Evolutionary conservation across 495 filamentous ascomycete genomes (phyloP).

Genomic region (Achaetomiella virescens): DNA sequence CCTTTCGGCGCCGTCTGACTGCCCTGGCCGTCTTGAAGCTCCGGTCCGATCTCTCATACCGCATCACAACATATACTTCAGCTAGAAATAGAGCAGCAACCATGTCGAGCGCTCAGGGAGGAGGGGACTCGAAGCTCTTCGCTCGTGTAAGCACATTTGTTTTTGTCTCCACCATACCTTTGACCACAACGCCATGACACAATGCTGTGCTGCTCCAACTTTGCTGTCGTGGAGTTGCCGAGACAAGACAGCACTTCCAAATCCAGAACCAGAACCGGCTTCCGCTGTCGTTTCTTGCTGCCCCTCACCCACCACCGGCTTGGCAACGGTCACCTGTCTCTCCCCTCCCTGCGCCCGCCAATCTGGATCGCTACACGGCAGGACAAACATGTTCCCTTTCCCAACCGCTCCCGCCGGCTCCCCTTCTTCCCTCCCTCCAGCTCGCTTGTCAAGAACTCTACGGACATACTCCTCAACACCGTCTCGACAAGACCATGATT

Average conservation of each 20-base stretch:
- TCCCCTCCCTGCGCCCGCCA: not conserved
- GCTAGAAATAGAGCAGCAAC: conserved; percentile 16
- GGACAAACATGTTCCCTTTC: not conserved
- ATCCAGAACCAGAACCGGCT: not conserved
- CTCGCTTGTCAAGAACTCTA: too few species aligned
- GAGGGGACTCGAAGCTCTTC: conserved; percentile 98
- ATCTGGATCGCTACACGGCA: too few species aligned
- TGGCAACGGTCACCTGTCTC: conserved; percentile 1
- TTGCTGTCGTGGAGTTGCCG: not conserved
- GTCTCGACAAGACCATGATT: conserved; percentile 23
- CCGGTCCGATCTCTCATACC: not conserved
- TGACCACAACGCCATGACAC: not conserved
- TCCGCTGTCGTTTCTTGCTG: not conserved
- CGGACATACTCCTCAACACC: not conserved
- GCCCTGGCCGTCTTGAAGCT: not conserved
- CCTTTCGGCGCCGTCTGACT: not conserved
- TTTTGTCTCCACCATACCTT: not conserved
- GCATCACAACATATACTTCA: not conserved
- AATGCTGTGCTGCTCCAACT: not conserved
- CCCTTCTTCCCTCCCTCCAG: conserved; percentile 8
- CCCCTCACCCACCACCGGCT: conserved; percentile 1
- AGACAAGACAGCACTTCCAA: not conserved
- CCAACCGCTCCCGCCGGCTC: not conserved
- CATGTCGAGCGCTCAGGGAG: conserved; percentile 66
- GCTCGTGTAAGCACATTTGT: conserved; percentile 72